Percentiles rank a stretch among this genome's conserved stretches.
These are phyloP conservation scores for Thoreauomyces humboldtii DNA, from an alignment of 192 early-diverging fungal species.

Conservation along the genomic window DNA sequence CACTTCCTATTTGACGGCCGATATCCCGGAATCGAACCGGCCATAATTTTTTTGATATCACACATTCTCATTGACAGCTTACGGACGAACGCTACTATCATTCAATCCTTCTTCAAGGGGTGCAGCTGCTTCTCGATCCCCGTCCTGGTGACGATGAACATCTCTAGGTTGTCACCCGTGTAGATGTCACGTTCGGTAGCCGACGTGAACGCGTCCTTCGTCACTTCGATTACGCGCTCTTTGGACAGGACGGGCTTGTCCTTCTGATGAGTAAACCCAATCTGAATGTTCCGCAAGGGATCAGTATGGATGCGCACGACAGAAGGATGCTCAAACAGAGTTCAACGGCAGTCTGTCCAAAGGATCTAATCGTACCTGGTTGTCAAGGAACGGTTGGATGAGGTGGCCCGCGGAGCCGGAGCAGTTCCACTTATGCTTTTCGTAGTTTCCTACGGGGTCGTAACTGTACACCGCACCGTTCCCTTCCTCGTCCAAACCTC, in stretches of 20 bases:
- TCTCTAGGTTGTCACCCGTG: slow-evolving; percentile 93
- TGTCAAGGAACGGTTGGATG: slow-evolving; percentile 97
- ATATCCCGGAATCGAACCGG: too few species aligned
- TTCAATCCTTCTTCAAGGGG: slow-evolving; percentile 89
- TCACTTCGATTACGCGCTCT: slow-evolving; percentile 70
- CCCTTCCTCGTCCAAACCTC: slow-evolving; percentile 85
- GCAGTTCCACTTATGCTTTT: slow-evolving; percentile 71
- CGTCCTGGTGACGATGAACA: slow-evolving; percentile 79
- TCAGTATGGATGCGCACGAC: too few species aligned
- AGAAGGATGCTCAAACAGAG: not conserved
- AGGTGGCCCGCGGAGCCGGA: slow-evolving; percentile 84
- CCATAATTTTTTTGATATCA: too few species aligned
- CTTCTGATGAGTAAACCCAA: slow-evolving; percentile 64
- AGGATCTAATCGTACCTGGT: slow-evolving; percentile 76
- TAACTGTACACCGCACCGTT: slow-evolving; percentile 88
- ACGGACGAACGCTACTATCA: not conserved
- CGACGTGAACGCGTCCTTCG: slow-evolving; percentile 93
- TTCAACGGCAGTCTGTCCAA: not conserved
- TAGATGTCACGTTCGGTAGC: slow-evolving; percentile 98
- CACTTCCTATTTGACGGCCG: too few species aligned
- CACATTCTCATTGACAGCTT: too few species aligned
- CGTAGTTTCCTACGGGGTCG: slow-evolving; percentile 90
- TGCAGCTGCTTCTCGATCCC: slow-evolving; percentile 72
- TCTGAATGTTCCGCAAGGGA: too few species aligned
- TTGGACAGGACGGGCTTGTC: slow-evolving; percentile 42